phyloP scores from a whole-genome alignment of 345 rosid species.

The Orychophragmus violaceus region DNA sequence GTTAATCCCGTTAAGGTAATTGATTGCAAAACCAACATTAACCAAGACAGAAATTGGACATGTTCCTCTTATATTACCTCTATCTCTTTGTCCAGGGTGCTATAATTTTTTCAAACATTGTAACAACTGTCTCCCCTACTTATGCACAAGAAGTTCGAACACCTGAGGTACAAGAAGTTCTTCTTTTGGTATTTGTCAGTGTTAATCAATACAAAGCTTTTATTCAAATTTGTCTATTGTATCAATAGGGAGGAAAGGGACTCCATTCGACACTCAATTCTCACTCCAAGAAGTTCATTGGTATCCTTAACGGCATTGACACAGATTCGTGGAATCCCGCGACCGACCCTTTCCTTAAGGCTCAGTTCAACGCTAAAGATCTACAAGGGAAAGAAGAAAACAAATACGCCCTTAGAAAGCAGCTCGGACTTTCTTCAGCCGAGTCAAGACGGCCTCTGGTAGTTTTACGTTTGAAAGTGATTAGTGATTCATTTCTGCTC shows the following conservation, averaged over 20 bases:
- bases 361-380: slow-evolving; percentile 74
- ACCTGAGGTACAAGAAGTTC: slow-evolving; percentile 53
- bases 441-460: slow-evolving; percentile 73
- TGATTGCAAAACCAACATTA: not conserved
- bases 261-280: slow-evolving; percentile 78
- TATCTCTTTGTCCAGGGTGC: slow-evolving; percentile 62
- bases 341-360: slow-evolving; percentile 67
- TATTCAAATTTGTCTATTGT: not conserved
- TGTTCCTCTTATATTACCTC: slow-evolving; percentile 1
- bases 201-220: not conserved
- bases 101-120: slow-evolving; percentile 87
- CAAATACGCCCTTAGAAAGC: slow-evolving; percentile 56
- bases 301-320: slow-evolving; percentile 92
- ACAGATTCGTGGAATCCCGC: slow-evolving; percentile 94
- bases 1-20: slow-evolving; percentile 83
- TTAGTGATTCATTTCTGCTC: not conserved
- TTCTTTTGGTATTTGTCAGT: not conserved
- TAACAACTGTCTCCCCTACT: slow-evolving; percentile 96
- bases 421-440: slow-evolving; percentile 72
- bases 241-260: slow-evolving; percentile 78
- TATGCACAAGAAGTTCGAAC: slow-evolving; percentile 93
- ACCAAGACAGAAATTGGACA: too few species aligned
- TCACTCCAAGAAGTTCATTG: slow-evolving; percentile 80
- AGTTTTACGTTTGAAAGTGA: slow-evolving; percentile 13
- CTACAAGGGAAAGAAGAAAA: slow-evolving; percentile 87